A percentile compares a stretch with the other conserved stretches of the same genome.
These are phyloP conservation scores for Cladosporium sp. DNA, from an alignment of 2,329 filamentous ascomycete species.

Conservation along the genomic window DNA sequence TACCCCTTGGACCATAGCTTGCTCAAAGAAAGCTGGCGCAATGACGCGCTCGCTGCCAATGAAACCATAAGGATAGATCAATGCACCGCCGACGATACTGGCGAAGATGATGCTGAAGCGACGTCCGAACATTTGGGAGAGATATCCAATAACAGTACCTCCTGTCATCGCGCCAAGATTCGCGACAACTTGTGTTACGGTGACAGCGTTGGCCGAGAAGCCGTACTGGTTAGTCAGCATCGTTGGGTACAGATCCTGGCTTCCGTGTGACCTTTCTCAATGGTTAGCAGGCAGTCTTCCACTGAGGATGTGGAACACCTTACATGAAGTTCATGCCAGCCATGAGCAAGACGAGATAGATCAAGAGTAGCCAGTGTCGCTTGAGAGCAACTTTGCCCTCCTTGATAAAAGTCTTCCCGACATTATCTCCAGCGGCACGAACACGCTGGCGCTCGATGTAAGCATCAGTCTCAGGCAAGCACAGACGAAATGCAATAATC, in stretches of 20 bases:
- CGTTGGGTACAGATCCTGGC: constrained; percentile 65
- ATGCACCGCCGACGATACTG: constrained; percentile 67
- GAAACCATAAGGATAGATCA: constrained; percentile 84
- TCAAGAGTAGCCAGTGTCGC: constrained; percentile 76
- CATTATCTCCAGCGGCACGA: constrained; percentile 60
- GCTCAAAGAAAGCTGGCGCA: constrained; percentile 79
- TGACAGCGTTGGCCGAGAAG: constrained; percentile 53
- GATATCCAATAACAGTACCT: constrained; percentile 50
- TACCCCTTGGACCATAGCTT: constrained; percentile 49
- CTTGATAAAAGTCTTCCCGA: constrained; percentile 67
- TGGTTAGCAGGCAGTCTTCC: constrained; percentile 19
- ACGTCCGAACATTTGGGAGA: constrained; percentile 50
- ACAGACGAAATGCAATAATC: constrained; percentile 77
- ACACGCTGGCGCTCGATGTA: constrained; percentile 68
- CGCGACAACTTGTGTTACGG: constrained; percentile 53
- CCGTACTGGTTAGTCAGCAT: constrained; percentile 61
- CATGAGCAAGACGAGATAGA: constrained; percentile 85
- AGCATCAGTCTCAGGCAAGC: constrained; percentile 75
- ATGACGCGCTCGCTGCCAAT: constrained; percentile 64
- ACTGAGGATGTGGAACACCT: not conserved
- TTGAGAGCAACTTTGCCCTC: constrained; percentile 79
- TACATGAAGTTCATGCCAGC: constrained; percentile 88
- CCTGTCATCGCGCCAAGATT: constrained; percentile 54
- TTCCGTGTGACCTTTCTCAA: constrained; percentile 62
- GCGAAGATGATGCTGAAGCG: constrained; percentile 52